phyloP scores from a whole-genome alignment of 257 asterid genomes.

The Przewalskia tangutica region DNA sequence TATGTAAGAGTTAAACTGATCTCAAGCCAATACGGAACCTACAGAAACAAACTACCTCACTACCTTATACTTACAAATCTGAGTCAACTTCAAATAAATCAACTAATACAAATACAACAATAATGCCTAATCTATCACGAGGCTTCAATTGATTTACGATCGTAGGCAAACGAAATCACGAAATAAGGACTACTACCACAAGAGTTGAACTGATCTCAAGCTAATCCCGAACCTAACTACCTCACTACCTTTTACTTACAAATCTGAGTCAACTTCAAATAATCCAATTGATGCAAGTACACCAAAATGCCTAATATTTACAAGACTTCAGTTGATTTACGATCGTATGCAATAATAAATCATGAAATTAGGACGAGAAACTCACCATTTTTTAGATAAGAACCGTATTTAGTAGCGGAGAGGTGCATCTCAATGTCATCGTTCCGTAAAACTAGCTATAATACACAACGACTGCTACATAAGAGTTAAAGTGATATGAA shows the following conservation, averaged over 20 bases:
- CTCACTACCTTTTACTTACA: not conserved
- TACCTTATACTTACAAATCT: not conserved
- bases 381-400: constrained; percentile 78
- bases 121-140: not conserved
- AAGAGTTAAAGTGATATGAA: too few species aligned
- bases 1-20: not conserved
- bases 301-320: not conserved
- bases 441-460: not conserved
- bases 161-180: too few species aligned
- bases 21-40: not conserved
- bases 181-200: not conserved
- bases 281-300: not conserved
- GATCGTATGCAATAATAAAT: not conserved
- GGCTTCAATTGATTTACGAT: too few species aligned
- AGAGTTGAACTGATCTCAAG: not conserved
- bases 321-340: too few species aligned
- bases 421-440: constrained; percentile 95
- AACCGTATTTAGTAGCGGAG: constrained; percentile 88
- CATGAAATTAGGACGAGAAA: not conserved
- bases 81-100: not conserved
- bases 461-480: too few species aligned
- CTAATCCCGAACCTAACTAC: not conserved
- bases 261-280: not conserved
- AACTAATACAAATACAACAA: not conserved
- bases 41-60: not conserved